These are phyloP conservation scores for Cytospora paraplurivora DNA, from an alignment of 2,329 filamentous ascomycete species.

Conservation along the genomic window DNA sequence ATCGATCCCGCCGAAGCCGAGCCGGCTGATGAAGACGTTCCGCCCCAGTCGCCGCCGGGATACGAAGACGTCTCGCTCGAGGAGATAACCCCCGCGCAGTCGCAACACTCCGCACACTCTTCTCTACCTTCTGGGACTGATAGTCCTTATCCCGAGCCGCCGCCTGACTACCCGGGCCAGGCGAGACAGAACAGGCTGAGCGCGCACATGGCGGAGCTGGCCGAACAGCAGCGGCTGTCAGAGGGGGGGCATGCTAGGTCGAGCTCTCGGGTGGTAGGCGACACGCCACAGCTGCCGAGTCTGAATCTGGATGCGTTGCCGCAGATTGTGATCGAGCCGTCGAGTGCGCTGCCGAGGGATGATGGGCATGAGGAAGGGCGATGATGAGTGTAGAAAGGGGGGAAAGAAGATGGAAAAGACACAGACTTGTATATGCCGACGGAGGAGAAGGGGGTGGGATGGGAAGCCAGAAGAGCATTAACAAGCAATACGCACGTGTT, in stretches of 20 bases:
- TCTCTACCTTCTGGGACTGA: slow-evolving; percentile 39
- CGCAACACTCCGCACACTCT: slow-evolving; percentile 24
- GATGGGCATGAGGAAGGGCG: slow-evolving; percentile 12
- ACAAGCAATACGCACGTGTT: background rate
- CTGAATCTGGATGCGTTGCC: slow-evolving; percentile 53
- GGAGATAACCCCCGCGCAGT: slow-evolving; percentile 40
- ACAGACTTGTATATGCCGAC: background rate
- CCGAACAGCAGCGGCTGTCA: slow-evolving; percentile 22
- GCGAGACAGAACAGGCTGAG: slow-evolving; percentile 38
- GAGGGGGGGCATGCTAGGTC: slow-evolving; percentile 24
- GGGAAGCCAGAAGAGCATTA: background rate
- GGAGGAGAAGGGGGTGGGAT: background rate
- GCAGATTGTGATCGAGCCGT: slow-evolving; percentile 62
- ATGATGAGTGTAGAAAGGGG: background rate
- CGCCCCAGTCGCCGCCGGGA: slow-evolving; percentile 50
- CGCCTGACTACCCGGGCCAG: slow-evolving; percentile 53
- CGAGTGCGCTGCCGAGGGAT: slow-evolving; percentile 41
- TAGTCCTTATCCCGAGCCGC: slow-evolving; percentile 50
- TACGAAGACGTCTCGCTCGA: slow-evolving; percentile 54
- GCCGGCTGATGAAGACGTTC: slow-evolving; percentile 49
- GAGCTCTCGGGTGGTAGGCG: slow-evolving; percentile 42
- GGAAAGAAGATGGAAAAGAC: background rate
- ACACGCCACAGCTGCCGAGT: slow-evolving; percentile 54
- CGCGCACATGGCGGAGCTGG: slow-evolving; percentile 38
- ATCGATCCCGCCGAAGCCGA: slow-evolving; percentile 50